Evolutionary conservation across 495 filamentous ascomycete species (phyloP), one percentile per base, ranked within the genome.

Genomic region (Neurospora sp.): DNA sequence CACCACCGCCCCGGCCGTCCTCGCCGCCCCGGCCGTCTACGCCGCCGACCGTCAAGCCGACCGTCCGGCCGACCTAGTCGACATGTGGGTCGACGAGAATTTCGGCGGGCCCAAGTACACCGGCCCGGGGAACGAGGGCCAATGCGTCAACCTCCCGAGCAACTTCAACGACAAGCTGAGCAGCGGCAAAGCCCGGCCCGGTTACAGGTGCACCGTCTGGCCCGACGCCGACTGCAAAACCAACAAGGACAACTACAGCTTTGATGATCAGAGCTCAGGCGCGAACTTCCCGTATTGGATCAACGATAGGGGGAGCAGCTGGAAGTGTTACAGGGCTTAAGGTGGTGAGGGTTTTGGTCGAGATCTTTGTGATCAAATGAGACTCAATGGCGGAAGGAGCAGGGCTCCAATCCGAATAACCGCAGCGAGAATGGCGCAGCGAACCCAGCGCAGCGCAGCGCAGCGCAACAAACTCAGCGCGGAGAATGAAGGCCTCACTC

Each of bases 91-190:
- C 59, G 72, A 74, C 75, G 82, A 82, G 42, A 82, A 84, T 62
- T 88, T 86, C 83, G 85, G 84, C 72, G 85, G 82, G 27, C 78
- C 88, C 70, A 88, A 72, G 70, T 75, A 66, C 76, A 78, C 76
- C 14, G 76, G 76, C 66, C 10, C 3, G 3, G 71, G 18, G 27
- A 16, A 73, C 12, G 16, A 54, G 1, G 76, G 73, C 40, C 37
- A 66, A 14, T 78, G 76, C 72, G 42, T 42, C 31, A 73, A 78
- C 59, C 39, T 78, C 9, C 72, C 75, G 9, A 20, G 16, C 42
- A 62, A 75, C 40, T 78, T 78, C 75, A 71, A 71, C 46, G 69
- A 76, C 71, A 23, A 41, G 14, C 18, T 74, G 6, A 59, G 73
- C 20, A 46, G 42, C 38, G 76, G 54, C 42, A 76, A 72, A 71